Conservation (phyloP, 2,329 filamentous ascomycete genomes). For the Lecanoromycetidae sp. region DNA sequence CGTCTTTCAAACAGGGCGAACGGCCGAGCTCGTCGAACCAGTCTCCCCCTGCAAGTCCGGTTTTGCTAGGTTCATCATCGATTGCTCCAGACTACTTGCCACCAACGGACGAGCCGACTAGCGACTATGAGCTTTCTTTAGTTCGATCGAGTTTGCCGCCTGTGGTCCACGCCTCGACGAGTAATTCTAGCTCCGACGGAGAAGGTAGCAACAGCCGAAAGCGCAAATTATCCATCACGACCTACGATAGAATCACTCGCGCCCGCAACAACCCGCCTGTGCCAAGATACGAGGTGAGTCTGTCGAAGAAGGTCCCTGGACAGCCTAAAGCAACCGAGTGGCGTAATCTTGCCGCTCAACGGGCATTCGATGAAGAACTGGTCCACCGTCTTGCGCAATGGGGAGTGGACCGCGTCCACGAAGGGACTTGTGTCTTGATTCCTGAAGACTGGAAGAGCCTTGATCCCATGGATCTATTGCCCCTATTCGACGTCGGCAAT, state of each 20-base stretch:
- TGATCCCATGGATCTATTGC: not conserved
- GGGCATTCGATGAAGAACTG: not conserved
- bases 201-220: not conserved
- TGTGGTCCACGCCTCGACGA: no score
- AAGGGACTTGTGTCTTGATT: not conserved
- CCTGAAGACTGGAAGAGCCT: not conserved
- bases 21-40: no score
- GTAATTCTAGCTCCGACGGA: no score
- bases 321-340: not conserved
- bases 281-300: not conserved
- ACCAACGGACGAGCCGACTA: no score
- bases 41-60: no score
- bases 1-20: no score
- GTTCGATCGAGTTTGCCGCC: no score
- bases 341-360: not conserved
- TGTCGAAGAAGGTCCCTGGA: not conserved
- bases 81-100: no score
- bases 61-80: no score
- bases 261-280: not conserved
- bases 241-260: not conserved
- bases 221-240: not conserved
- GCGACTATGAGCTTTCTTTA: no score
- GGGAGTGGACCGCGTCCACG: slow-evolving; percentile 1
- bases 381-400: not conserved
- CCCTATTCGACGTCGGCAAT: slow-evolving; percentile 2